Evolutionary conservation across 148 eudicot species (phyloP).

Genomic region (Chenopodium album): DNA sequence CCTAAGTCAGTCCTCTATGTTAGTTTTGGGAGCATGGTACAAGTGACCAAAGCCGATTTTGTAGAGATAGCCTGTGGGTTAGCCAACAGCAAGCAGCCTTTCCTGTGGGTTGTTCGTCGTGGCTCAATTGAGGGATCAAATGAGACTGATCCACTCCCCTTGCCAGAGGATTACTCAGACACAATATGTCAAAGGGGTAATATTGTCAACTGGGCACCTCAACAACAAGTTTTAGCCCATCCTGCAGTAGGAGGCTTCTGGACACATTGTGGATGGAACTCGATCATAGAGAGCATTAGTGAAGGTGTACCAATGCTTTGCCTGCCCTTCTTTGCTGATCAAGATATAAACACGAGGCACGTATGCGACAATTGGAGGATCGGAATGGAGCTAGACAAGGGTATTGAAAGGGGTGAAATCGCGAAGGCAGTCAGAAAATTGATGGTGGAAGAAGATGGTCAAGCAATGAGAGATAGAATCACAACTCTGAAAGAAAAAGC

Average conservation of each 20-base stretch:
- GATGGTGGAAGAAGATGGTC: conserved; percentile 44
- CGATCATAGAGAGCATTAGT: conserved; percentile 42
- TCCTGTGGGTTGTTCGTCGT: conserved; percentile 42
- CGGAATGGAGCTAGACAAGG: conserved; percentile 37
- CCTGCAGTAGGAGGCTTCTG: conserved; percentile 43
- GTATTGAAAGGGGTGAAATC: conserved; percentile 29
- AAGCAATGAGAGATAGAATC: conserved; percentile 32
- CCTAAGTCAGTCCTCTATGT: conserved; percentile 43
- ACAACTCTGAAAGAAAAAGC: conserved; percentile 34
- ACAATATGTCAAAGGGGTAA: conserved; percentile 26
- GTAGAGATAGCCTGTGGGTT: conserved; percentile 41
- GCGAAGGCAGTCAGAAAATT: conserved; percentile 30
- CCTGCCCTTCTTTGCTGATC: conserved; percentile 41
- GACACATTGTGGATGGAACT: conserved; percentile 63
- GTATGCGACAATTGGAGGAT: conserved; percentile 42
- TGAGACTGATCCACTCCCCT: conserved; percentile 20
- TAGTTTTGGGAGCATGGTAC: conserved; percentile 47
- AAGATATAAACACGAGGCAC: conserved; percentile 31
- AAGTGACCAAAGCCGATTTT: conserved; percentile 28
- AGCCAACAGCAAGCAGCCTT: conserved; percentile 41
- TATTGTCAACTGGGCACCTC: conserved; percentile 55
- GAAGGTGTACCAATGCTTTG: conserved; percentile 58
- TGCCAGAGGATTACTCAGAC: conserved; percentile 32
- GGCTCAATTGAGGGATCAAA: conserved; percentile 14
- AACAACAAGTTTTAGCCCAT: conserved; percentile 41